A percentile compares a stretch with the other conserved stretches of the same genome.
These are phyloP conservation scores for Microbotryum silenes-acaulis DNA, from an alignment of 1,284 basidiomycete species.

Conservation along the genomic window DNA sequence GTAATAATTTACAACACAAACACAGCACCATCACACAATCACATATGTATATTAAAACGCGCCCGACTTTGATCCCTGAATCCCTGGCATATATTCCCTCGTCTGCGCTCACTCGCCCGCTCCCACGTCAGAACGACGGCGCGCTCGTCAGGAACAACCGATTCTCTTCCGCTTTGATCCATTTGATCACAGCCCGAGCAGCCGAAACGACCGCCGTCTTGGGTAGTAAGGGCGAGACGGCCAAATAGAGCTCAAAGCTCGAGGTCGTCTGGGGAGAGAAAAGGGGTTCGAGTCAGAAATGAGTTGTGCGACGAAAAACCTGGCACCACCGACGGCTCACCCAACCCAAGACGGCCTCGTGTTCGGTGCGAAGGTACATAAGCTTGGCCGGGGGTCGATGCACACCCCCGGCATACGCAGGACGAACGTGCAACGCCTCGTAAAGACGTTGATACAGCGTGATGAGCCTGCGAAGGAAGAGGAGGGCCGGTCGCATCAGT, in stretches of 20 bases:
- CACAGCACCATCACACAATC: too few species aligned
- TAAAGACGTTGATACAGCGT: constrained; percentile 78
- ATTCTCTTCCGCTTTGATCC: constrained; percentile 80
- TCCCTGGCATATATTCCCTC: too few species aligned
- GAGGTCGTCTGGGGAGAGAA: constrained; percentile 65
- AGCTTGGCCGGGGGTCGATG: constrained; percentile 61
- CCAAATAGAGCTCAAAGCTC: constrained; percentile 82
- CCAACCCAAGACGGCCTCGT: constrained; percentile 85
- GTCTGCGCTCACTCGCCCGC: too few species aligned
- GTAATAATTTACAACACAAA: too few species aligned
- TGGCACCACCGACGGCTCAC: constrained; percentile 46
- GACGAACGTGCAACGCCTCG: constrained; percentile 71
- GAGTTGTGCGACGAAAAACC: not conserved
- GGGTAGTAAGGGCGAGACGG: constrained; percentile 69
- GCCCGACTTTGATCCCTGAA: too few species aligned
- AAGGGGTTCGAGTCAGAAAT: not conserved
- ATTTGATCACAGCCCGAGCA: constrained; percentile 78
- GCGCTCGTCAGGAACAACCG: constrained; percentile 54
- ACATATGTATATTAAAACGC: too few species aligned
- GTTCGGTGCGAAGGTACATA: constrained; percentile 71
- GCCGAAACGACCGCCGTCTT: constrained; percentile 77
- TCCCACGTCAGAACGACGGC: constrained; percentile 33
- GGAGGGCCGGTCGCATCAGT: constrained; percentile 6
- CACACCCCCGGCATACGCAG: constrained; percentile 46
- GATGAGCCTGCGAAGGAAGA: constrained; percentile 50